Conservation (phyloP, 768 basidiomycete species). For the Lyophyllum semitale region DNA sequence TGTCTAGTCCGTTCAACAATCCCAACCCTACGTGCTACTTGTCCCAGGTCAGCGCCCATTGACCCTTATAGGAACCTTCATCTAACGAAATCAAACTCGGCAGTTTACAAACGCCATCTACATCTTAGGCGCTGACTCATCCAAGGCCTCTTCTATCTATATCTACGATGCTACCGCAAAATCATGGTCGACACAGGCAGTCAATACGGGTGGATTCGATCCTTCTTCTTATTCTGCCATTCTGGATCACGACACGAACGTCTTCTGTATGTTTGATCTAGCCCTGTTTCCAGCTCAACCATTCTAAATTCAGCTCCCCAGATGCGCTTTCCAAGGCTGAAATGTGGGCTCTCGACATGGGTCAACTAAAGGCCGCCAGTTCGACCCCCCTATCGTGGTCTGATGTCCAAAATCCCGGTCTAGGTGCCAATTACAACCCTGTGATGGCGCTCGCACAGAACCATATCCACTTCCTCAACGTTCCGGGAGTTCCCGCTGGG, state of each 20-base stretch:
- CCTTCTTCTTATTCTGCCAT: conserved; percentile 66
- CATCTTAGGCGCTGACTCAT: conserved; percentile 74
- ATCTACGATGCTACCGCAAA: conserved; percentile 76
- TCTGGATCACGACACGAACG: conserved; percentile 93
- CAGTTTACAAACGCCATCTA: conserved; percentile 88
- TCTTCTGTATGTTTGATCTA: conserved; percentile 61
- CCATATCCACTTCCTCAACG: conserved; percentile 81
- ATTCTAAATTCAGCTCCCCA: conserved; percentile 23
- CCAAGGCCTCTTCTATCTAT: conserved; percentile 70
- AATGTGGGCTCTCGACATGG: conserved; percentile 74
- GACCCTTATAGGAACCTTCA: not conserved
- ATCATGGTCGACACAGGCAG: conserved; percentile 78
- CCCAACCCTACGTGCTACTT: conserved; percentile 70
- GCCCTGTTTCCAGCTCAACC: not conserved
- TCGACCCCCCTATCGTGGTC: conserved; percentile 63
- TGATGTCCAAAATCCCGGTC: conserved; percentile 57
- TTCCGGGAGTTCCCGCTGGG: conserved; percentile 68
- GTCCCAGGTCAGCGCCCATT: conserved; percentile 47
- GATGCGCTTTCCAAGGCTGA: conserved; percentile 70
- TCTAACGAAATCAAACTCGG: not conserved
- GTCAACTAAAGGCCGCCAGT: conserved; percentile 59
- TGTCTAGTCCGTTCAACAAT: conserved; percentile 62
- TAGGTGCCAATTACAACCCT: conserved; percentile 60
- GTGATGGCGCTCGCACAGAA: conserved; percentile 85
- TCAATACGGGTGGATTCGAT: conserved; percentile 57